Evolutionary conservation across 2,329 filamentous ascomycete genomes (phyloP), one percentile per base, ranked within the genome.

Genomic region (Thielaviopsis ethacetica): DNA sequence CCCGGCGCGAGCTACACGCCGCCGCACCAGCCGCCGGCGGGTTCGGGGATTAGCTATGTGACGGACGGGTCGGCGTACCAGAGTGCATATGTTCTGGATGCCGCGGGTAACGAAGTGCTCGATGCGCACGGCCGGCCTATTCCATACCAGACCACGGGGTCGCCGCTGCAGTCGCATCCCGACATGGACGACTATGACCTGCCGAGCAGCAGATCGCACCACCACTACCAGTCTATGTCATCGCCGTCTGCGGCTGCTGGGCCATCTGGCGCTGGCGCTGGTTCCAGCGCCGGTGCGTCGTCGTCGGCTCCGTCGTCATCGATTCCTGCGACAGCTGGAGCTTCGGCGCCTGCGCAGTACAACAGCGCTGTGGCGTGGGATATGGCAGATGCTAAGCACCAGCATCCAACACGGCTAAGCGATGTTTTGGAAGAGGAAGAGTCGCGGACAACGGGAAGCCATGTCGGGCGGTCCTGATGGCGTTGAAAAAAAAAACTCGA

Each of bases 341-440:
- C 56, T 12, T 58, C 52, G 26, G 52, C 52, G 3, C 49, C 56
- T 5, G 47, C 51, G 19, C 24, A 38, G 10, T 51, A 51, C 15
- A 34, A 30, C 10, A 38, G 56, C 17, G 53, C 53, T 30, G 77
- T 82, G 2, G 84, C 81, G 17, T 94, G 88, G 88, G 87, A 93
- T 63, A 73, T 74, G n/a, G 75, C 88, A 63, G 44, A 49, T 49
- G 84, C 85, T 24, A 79, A 83, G 59, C 90, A 95, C 70, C 88
- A 93, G 64, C 89, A 95, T 71, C 90, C 90, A 0, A 95, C 90
- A 9, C 76, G 91, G 59, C 74, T 95, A 63, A 95, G 89, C 69
- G 90, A 95, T 71, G 90, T 95, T 27, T 78, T 93, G 30, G 86
- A 90, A 67, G 89, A 89, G 67, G 85, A 94, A 63, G 88, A 93